A percentile compares a stretch with the other conserved stretches of the same genome.
These are phyloP conservation scores for Euphorbia lathyris DNA, from an alignment of 345 rosid species.

Conservation along the genomic window DNA sequence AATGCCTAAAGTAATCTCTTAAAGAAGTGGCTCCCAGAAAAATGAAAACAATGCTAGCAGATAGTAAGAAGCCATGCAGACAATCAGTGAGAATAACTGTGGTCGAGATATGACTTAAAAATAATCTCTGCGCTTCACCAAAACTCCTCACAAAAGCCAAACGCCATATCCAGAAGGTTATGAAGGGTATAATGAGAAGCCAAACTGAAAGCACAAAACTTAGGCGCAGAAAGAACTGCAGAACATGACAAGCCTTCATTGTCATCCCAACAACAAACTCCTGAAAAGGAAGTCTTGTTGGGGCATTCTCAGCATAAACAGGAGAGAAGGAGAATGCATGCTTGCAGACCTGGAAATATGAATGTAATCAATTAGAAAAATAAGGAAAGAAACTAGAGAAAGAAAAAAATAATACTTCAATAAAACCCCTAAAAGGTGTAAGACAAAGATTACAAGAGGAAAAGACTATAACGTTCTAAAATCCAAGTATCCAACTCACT, in stretches of 20 bases:
- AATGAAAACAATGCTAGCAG: slow-evolving; percentile 95
- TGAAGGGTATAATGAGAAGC: slow-evolving; percentile 94
- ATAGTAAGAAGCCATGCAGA: slow-evolving; percentile 94
- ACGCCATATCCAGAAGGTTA: slow-evolving; percentile 97
- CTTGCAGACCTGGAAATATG: slow-evolving; percentile 75
- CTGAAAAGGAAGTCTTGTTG: slow-evolving; percentile 96
- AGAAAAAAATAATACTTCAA: background rate
- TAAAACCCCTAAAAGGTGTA: background rate
- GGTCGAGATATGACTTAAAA: slow-evolving; percentile 84
- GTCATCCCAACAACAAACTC: slow-evolving; percentile 94
- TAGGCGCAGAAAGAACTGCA: slow-evolving; percentile 89
- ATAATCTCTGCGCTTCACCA: slow-evolving; percentile 88
- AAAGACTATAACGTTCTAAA: background rate
- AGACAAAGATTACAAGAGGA: background rate
- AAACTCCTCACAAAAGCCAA: slow-evolving; percentile 91
- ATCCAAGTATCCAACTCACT: background rate
- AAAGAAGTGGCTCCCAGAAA: slow-evolving; percentile 95
- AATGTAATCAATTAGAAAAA: background rate
- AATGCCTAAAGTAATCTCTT: slow-evolving; percentile 92
- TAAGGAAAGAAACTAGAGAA: background rate
- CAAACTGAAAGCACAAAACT: slow-evolving; percentile 94
- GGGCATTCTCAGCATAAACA: slow-evolving; percentile 95
- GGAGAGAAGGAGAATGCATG: slow-evolving; percentile 96
- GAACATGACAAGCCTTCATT: slow-evolving; percentile 90
- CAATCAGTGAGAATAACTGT: slow-evolving; percentile 90